Evolutionary conservation across 495 filamentous ascomycete genomes (phyloP), one percentile per base, ranked within the genome.

Genomic region (Astrothelium macrocarpum): DNA sequence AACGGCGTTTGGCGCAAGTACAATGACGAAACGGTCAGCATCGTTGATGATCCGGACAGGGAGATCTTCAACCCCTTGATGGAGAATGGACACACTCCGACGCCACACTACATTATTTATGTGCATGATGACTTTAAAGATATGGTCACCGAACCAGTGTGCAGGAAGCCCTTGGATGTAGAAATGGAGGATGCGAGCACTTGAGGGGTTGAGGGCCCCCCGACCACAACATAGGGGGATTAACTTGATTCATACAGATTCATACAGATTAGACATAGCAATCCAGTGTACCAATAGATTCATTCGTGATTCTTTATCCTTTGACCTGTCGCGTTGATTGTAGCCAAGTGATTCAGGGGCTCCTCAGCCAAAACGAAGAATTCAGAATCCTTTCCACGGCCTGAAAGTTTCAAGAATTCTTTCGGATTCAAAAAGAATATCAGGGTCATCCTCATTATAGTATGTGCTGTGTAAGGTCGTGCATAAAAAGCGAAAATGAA

Each of bases 31-130:
- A 78, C 79, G 25, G 91, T 98, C 31, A 85, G 84, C 0, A 68
- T 76, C 63, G 28, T 70, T n/a, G 34, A 67, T 2, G 42, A 59
- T 2, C 49, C 49, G 16, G 49, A 29, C 2, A 75, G 77, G 64
- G 80, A 85, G 69, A 86, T 97, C 58, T 88, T 95, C 72, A 78
- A 81, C 2, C 79, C 71, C 25, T 56, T 25, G 7, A 29, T 28
- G 67, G 64, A 23, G 63, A 70, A 31, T 26, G 85, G 85, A 61
- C 82, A 81, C 5, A 67, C 67, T 10, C 79, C 84, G 1, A 95
- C 91, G 31, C 90, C 91, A 1, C 96, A 96, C 70, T 95, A 92
- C 72, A 82, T 96, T 23, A 90, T 91, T 18, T 96, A 95, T 68
- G 86, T 96, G 20, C 79, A 82, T 42, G 86, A 87, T 26, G 71